These are phyloP conservation scores for Thielaviopsis musarum DNA, from an alignment of 2,329 filamentous ascomycete genomes.

Conservation along the genomic window DNA sequence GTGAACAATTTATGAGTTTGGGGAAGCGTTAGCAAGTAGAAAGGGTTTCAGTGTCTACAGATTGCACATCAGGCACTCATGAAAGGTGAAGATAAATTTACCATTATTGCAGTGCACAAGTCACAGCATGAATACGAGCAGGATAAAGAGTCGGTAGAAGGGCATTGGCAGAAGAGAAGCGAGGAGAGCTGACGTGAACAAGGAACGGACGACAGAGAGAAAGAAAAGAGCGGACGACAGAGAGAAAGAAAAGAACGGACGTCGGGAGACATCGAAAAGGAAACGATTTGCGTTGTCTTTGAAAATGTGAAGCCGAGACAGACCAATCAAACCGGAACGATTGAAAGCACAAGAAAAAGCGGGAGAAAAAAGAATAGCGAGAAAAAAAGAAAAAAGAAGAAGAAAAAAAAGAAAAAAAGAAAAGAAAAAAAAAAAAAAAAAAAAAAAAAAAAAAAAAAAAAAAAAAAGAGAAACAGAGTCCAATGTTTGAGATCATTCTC, in stretches of 20 bases:
- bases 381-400: neutral
- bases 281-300: neutral
- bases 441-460: neutral
- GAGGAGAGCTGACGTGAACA: neutral
- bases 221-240: neutral
- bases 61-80: too few species aligned
- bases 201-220: neutral
- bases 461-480: neutral
- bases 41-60: too few species aligned
- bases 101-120: neutral
- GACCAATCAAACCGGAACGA: neutral
- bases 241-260: neutral
- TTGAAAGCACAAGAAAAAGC: too few species aligned
- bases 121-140: neutral
- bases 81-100: neutral
- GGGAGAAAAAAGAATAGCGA: neutral
- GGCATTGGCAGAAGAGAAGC: neutral
- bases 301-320: neutral
- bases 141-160: neutral
- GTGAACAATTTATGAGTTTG: too few species aligned
- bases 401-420: neutral
- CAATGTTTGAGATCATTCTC: neutral
- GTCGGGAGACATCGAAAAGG: too few species aligned
- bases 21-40: too few species aligned
- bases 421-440: neutral